These are phyloP conservation scores for Brassica balearica DNA, from an alignment of 441 rosid species.

Conservation along the genomic window DNA sequence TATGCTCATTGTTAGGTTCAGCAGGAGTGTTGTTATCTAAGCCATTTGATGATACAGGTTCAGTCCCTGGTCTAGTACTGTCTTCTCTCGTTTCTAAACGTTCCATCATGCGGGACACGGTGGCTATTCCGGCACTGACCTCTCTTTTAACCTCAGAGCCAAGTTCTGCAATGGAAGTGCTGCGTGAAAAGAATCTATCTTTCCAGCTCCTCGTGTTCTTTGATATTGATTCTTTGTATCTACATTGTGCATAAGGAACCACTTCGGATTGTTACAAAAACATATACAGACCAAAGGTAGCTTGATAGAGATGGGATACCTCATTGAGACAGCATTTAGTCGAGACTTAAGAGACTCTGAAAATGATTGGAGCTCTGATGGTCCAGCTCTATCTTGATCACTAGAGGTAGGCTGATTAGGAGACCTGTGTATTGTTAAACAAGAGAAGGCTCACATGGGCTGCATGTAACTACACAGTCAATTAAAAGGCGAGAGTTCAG, in stretches of 20 bases:
- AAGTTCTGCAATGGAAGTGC: conserved; percentile 56
- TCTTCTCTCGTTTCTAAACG: conserved; percentile 64
- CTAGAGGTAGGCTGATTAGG: conserved; percentile 61
- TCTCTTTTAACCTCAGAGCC: conserved; percentile 63
- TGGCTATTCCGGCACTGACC: conserved; percentile 57
- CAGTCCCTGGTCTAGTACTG: conserved; percentile 46
- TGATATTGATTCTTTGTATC: conserved; percentile 53
- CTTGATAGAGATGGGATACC: conserved; percentile 48
- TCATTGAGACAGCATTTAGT: conserved; percentile 70
- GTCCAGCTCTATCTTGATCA: conserved; percentile 83
- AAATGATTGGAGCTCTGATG: conserved; percentile 81
- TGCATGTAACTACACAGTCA: conserved; percentile 8
- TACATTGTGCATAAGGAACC: conserved; percentile 13
- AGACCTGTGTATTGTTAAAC: conserved; percentile 46
- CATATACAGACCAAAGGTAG: conserved; percentile 3
- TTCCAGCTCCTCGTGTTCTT: conserved; percentile 72
- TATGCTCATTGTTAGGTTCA: conserved; percentile 42
- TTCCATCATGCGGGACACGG: conserved; percentile 58
- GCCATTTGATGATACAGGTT: conserved; percentile 54
- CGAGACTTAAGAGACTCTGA: conserved; percentile 84
- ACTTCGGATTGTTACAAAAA: conserved; percentile 9
- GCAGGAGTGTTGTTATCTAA: conserved; percentile 34
- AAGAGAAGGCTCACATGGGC: neutral
- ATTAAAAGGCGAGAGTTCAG: conserved; percentile 10
- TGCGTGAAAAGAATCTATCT: conserved; percentile 67